Evolutionary conservation across 768 basidiomycete genomes (phyloP).

Genomic region (Lactifluus hygrophoroides): DNA sequence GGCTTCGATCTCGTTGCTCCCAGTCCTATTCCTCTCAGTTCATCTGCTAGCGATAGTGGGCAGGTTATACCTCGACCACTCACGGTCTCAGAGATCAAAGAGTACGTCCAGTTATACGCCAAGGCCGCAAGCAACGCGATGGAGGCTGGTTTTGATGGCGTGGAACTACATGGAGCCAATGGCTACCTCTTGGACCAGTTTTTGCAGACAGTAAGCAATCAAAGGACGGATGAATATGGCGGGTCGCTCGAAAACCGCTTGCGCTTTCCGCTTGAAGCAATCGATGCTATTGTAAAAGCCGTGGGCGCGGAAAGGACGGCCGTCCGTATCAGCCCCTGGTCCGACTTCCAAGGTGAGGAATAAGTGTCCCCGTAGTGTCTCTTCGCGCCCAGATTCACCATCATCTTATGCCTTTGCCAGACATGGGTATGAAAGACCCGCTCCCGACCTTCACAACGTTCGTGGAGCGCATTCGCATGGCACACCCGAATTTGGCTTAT

Average conservation of each 20-base stretch:
- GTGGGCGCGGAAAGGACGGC: slow-evolving; percentile 34
- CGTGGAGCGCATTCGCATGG: neutral
- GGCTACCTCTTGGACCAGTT: slow-evolving; percentile 32
- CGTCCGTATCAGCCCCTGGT: slow-evolving; percentile 32
- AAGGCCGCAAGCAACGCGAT: slow-evolving; percentile 32
- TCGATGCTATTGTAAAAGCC: slow-evolving; percentile 29
- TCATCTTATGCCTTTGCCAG: neutral
- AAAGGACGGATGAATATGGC: slow-evolving; percentile 38
- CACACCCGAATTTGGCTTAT: slow-evolving; percentile 3
- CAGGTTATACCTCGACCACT: slow-evolving; percentile 22
- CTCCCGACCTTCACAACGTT: slow-evolving; percentile 1
- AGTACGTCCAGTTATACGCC: slow-evolving; percentile 24
- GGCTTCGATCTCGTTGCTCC: slow-evolving; percentile 19
- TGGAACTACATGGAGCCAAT: slow-evolving; percentile 27
- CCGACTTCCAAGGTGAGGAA: slow-evolving; percentile 23
- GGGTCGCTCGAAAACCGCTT: slow-evolving; percentile 37
- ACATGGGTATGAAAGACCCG: slow-evolving; percentile 13
- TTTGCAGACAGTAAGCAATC: slow-evolving; percentile 28
- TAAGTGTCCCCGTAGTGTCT: no score
- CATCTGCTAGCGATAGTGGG: neutral
- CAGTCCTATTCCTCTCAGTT: slow-evolving; percentile 30
- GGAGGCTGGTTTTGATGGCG: slow-evolving; percentile 36
- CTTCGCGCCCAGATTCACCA: neutral
- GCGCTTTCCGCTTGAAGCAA: slow-evolving; percentile 33
- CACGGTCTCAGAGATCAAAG: slow-evolving; percentile 23